Base-by-base conservation (phyloP, 2,329 filamentous ascomycete species). In the Akanthomyces dipterigenus region DNA sequence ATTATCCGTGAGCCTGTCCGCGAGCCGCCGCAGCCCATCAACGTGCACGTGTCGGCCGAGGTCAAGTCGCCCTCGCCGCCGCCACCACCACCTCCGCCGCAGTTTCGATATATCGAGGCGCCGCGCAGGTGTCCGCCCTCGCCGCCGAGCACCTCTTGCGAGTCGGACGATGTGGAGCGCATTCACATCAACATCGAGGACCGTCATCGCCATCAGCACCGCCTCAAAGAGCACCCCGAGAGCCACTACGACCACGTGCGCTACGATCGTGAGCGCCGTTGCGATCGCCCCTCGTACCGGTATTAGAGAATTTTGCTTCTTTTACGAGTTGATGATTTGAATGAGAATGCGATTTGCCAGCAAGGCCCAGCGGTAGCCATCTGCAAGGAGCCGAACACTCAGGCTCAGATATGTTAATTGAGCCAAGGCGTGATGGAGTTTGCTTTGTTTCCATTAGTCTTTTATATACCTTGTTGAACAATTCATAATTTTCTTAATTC, bases 1-100 rank as follows among this genome's bases (percentile, higher is more conserved):
- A 18, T 60, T 59, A 22, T 75, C 73, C 65, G 73, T 72, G 38
- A 66, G 70, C 63, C 78, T 77, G 64, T 80, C 82, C 80, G 79
- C 31, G 12, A 28, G 26, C 46, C 46, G 70, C 75, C 7, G 36
- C 36, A 38, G 36, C 63, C 71, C 72, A 46, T 65, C 67, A 43
- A 64, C 48, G 43, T 66, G 11, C 66, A 60, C 40, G 59, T 65
- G 18, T 48, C 38, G 5, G 31, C 49, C 31, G 42, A 54, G 20
- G 31, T 26, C 28, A 26, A 36, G 24, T 64, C 68, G 24, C 67
- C 70, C 48, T 65, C 71, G 50, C 65, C 76, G 63, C 71, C 73
- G 36, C 66, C 68, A 11, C 64, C 69, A 62, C 68, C 69, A 43
- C 67, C 31, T 1, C 24, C 62, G 62, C 66, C 49, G 20, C 49